These are phyloP conservation scores for Vanderwaltozyma polyspora DNA, from an alignment of 805 yeast genomes.

Conservation along the genomic window DNA sequence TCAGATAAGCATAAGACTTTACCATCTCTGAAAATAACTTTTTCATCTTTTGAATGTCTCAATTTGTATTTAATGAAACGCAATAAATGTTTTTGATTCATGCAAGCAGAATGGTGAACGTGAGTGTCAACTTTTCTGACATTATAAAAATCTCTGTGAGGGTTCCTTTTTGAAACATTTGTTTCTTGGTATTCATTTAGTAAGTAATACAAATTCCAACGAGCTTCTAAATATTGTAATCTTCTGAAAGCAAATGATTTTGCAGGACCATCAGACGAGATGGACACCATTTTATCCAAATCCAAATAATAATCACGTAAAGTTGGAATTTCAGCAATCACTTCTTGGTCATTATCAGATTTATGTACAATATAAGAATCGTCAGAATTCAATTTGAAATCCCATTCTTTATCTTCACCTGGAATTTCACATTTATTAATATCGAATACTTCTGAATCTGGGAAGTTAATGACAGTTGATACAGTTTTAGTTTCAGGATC, in stretches of 20 bases:
- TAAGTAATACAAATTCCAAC: conserved; percentile 84
- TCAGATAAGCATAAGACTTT: conserved; percentile 74
- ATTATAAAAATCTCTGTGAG: conserved; percentile 67
- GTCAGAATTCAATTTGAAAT: conserved; percentile 44
- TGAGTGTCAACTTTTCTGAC: conserved; percentile 55
- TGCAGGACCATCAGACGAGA: conserved; percentile 90
- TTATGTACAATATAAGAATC: conserved; percentile 58
- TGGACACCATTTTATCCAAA: conserved; percentile 55
- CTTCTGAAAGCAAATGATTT: conserved; percentile 93
- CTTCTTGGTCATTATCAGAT: conserved; percentile 25
- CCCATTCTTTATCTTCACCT: conserved; percentile 39
- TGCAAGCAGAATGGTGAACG: conserved; percentile 97
- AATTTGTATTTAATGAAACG: conserved; percentile 92
- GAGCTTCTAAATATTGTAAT: conserved; percentile 87
- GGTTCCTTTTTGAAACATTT: conserved; percentile 79
- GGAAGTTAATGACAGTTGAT: conserved; percentile 29
- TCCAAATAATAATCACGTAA: conserved; percentile 79
- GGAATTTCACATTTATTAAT: conserved; percentile 34
- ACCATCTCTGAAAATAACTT: conserved; percentile 89
- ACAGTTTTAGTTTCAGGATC: conserved; percentile 47
- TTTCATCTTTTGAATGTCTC: conserved; percentile 75
- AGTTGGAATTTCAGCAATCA: conserved; percentile 59
- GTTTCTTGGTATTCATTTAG: conserved; percentile 90
- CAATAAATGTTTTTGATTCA: conserved; percentile 94
- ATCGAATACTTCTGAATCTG: conserved; percentile 35